Base-by-base conservation (phyloP, 2,329 filamentous ascomycete genomes). In the Fusarium multiceps region DNA sequence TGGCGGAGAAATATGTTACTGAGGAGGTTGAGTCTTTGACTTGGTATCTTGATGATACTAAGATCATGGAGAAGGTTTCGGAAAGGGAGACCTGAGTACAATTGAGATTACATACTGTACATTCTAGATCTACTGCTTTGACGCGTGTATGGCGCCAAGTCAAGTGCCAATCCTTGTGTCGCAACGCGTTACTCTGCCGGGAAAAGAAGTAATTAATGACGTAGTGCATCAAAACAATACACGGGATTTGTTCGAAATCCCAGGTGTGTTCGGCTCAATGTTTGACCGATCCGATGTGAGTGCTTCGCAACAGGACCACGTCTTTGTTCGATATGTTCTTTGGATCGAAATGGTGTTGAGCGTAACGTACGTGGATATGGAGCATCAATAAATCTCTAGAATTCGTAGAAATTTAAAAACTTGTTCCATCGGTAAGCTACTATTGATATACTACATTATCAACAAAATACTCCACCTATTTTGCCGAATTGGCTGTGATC, bases 11-110 rank as follows among this genome's bases (percentile, higher is more conserved):
- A 14, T 50, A 40, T 41, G 59, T 64, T 7, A 64, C 45, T 1
- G 21, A 64, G 13, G 59, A 64, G 1, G 7, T 59, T 40, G 61
- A 64, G 51, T 59, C 61, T 3, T 58, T 64, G n/a, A 64, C 61
- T 0, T 64, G 61, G 61, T 64, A 64, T 46, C 30, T 64, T 0
- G 49, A 64, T n/a, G 61, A 64, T 2, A 64, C 59, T 0, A 58
- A 64, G 11, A 55, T 64, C 2, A 41, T 64, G 51, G 59, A 41
- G 3, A 64, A 32, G 7, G 18, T 34, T 8, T 0, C 1, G 9
- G 30, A 6, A 7, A 2, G 3, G 6, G 18, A 37, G 18, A 1
- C 1, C 2, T 37, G 10, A 37, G 10, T 0, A 7, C 4, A 11
- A 37, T 12, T 12, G 5, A 10, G 10, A 12, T 37, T 37, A 2